These are phyloP conservation scores for Cenchrus americanus DNA, from an alignment of 176 grass and related monocot genomes.

Conservation along the genomic window DNA sequence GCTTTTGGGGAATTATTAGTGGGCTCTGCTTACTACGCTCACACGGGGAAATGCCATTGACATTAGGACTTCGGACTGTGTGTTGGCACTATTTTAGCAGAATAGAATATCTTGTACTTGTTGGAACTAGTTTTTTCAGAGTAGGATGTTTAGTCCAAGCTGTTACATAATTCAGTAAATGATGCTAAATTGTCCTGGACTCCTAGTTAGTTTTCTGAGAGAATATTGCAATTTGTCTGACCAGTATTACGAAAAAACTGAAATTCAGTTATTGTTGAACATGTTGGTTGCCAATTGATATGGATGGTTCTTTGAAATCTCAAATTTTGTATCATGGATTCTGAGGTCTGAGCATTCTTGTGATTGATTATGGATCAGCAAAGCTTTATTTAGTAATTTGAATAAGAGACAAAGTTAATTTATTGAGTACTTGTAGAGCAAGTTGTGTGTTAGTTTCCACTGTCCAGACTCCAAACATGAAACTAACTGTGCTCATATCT, in stretches of 20 bases:
- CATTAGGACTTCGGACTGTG: background rate
- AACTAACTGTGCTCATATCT: background rate
- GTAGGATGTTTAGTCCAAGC: background rate
- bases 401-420: background rate
- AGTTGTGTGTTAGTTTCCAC: slow-evolving; percentile 1
- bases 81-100: background rate
- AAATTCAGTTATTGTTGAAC: background rate
- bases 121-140: background rate
- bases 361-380: background rate
- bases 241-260: background rate
- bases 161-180: background rate
- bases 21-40: background rate
- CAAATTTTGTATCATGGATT: background rate
- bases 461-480: background rate
- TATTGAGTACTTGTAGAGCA: background rate
- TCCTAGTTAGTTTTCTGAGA: background rate
- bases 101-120: background rate
- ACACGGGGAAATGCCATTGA: background rate
- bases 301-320: slow-evolving; percentile 7
- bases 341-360: background rate
- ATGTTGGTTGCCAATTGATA: background rate
- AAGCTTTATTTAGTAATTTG: background rate
- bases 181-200: background rate
- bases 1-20: background rate
- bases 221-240: background rate